Evolutionary conservation across 2,329 filamentous ascomycete genomes (phyloP).

Genomic region (Pseudogymnoascus sp.): DNA sequence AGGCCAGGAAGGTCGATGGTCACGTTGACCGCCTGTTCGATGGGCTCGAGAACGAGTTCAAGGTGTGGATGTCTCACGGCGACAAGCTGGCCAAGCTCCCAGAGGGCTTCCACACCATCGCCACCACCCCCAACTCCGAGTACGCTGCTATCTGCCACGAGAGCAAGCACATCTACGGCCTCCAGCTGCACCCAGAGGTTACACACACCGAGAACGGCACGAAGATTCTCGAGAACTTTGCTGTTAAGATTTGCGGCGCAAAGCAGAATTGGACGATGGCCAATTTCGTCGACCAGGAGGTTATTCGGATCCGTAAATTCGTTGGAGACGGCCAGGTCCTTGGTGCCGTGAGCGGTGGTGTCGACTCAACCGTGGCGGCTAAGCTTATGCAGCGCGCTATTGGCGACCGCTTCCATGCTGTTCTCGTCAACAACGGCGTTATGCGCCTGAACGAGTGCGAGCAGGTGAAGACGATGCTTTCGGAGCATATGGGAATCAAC

Average conservation of each 20-base stretch:
- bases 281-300: conserved; percentile 74
- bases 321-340: conserved; percentile 80
- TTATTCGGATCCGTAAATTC: conserved; percentile 67
- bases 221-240: conserved; percentile 73
- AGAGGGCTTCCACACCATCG: conserved; percentile 63
- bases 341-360: conserved; percentile 71
- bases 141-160: conserved; percentile 73
- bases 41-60: conserved; percentile 60
- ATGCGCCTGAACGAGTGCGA: conserved; percentile 80
- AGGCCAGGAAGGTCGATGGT: conserved; percentile 46
- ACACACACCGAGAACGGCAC: conserved; percentile 63
- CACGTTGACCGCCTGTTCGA: conserved; percentile 74
- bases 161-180: conserved; percentile 53
- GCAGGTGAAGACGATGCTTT: conserved; percentile 71
- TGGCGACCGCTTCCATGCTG: conserved; percentile 68
- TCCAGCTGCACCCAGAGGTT: conserved; percentile 89
- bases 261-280: conserved; percentile 76
- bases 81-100: conserved; percentile 77
- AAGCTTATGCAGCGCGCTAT: conserved; percentile 83
- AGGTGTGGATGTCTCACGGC: conserved; percentile 80
- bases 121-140: conserved; percentile 64
- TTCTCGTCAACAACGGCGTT: conserved; percentile 77
- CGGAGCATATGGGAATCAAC: conserved; percentile 77
- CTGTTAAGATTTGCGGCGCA: conserved; percentile 71
- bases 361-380: conserved; percentile 82